Evolutionary conservation across 345 rosid species (phyloP).

Genomic region (Mangifera indica): DNA sequence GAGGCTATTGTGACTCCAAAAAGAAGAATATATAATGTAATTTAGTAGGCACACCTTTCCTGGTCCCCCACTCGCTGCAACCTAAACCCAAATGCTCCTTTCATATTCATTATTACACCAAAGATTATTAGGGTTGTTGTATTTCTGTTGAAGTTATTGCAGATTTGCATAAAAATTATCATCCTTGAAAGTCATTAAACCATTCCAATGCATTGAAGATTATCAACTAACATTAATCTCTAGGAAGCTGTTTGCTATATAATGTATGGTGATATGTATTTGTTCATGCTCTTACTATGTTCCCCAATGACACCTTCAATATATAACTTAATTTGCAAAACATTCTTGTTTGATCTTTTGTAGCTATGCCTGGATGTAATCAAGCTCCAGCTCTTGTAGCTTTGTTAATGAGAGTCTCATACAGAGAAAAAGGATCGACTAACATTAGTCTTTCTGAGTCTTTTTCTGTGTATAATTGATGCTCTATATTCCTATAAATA

Average conservation of each 20-base stretch:
- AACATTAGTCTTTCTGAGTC: too few relatives aligned
- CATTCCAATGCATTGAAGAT: too few relatives aligned
- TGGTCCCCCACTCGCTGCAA: conserved; percentile 34
- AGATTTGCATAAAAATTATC: too few relatives aligned
- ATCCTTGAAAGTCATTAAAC: too few relatives aligned
- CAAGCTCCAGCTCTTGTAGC: conserved; percentile 13
- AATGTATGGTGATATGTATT: too few relatives aligned
- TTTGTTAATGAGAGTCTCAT: background rate
- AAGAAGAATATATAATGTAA: conserved; percentile 18
- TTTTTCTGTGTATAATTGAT: conserved; percentile 5
- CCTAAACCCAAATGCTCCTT: conserved; percentile 16
- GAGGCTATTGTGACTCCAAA: conserved; percentile 29
- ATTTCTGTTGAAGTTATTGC: too few relatives aligned
- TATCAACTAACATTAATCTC: too few relatives aligned
- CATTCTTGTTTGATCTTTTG: background rate
- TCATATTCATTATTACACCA: background rate
- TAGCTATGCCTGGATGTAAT: conserved; percentile 15
- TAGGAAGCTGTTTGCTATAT: too few relatives aligned
- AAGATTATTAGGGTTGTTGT: background rate
- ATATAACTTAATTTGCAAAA: too few relatives aligned
- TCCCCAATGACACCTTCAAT: too few relatives aligned
- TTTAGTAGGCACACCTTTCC: conserved; percentile 12
- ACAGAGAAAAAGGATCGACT: too few relatives aligned
- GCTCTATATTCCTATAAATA: conserved; percentile 11
- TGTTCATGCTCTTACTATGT: too few relatives aligned